phyloP scores from a whole-genome alignment of 75 land plant species.

The Sequoiadendron giganteum region DNA sequence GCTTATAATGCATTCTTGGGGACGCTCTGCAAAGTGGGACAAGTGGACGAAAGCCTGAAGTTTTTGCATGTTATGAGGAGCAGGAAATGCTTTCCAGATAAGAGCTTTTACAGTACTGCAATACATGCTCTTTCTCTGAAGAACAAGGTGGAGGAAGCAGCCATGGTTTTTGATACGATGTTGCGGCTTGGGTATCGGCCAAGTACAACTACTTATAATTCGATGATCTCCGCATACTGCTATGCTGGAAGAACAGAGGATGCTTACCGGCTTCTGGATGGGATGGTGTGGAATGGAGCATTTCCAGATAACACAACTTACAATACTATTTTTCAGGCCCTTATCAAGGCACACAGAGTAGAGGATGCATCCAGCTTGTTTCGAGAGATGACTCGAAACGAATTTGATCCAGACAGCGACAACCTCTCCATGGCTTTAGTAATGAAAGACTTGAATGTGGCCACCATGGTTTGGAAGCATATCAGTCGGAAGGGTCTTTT shows the following conservation, averaged over 20 bases:
- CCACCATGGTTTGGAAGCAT: conserved; percentile 35
- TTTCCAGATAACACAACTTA: conserved; percentile 46
- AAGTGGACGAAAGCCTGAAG: conserved; percentile 13
- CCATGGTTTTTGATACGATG: conserved; percentile 14
- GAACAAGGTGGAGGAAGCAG: conserved; percentile 10
- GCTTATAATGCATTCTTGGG: conserved; percentile 20
- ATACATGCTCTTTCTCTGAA: conserved; percentile 10
- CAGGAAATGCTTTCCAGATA: conserved; percentile 9
- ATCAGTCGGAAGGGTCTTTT: conserved; percentile 17
- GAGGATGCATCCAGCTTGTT: conserved; percentile 35
- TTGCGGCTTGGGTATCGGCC: conserved; percentile 16
- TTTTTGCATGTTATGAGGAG: conserved; percentile 8
- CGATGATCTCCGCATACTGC: conserved; percentile 39
- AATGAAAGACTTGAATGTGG: conserved; percentile 17
- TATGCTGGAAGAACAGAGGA: conserved; percentile 13
- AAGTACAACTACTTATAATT: conserved; percentile 39
- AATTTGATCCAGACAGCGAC: conserved; percentile 29
- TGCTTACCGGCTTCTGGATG: conserved; percentile 38
- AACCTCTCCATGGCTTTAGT: conserved; percentile 19
- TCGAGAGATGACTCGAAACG: conserved; percentile 57
- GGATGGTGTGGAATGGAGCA: conserved; percentile 46
- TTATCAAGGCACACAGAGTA: conserved; percentile 24
- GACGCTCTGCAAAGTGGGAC: conserved; percentile 2
- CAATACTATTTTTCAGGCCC: conserved; percentile 32
- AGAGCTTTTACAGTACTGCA: conserved; percentile 18